phyloP scores from a whole-genome alignment of 2,329 filamentous ascomycete genomes.

The Cordyceps fumosorosea region DNA sequence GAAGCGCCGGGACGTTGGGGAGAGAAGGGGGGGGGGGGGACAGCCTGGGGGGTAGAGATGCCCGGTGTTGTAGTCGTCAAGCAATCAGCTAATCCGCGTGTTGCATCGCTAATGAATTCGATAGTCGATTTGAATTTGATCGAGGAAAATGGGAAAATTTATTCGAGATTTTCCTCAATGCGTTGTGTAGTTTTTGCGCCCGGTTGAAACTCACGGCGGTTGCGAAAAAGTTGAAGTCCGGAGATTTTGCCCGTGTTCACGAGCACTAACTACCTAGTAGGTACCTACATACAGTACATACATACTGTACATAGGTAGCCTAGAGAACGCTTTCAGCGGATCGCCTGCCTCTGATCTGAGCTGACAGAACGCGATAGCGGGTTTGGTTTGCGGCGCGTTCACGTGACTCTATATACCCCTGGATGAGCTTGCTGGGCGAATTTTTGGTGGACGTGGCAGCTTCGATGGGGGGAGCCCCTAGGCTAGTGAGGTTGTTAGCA shows the following conservation, averaged over 20 bases:
- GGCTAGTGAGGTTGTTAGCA: background rate
- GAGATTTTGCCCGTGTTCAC: background rate
- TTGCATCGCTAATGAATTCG: background rate
- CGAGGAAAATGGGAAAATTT: background rate
- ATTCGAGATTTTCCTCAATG: background rate
- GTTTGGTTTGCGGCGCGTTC: conserved; percentile 14
- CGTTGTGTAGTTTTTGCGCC: background rate
- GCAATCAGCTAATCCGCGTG: background rate
- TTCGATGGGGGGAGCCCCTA: conserved; percentile 24
- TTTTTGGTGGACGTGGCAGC: conserved; percentile 47
- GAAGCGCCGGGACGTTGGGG: background rate
- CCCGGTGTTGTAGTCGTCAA: conserved; percentile 12
- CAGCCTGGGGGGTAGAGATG: background rate
- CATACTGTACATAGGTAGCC: too few relatives aligned
- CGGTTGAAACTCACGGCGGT: background rate
- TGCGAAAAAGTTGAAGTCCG: background rate
- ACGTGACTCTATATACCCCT: conserved; percentile 32
- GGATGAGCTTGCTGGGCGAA: conserved; percentile 19
- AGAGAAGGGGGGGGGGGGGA: too few relatives aligned
- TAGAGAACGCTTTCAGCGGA: background rate
- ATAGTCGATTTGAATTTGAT: background rate
- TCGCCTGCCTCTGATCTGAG: background rate
- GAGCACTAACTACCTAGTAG: background rate
- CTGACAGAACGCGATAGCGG: conserved; percentile 1
- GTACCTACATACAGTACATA: too few relatives aligned